Evolutionary conservation across 495 filamentous ascomycete genomes (phyloP), one percentile per base, ranked within the genome.

Genomic region (Annulohypoxylon stygium): DNA sequence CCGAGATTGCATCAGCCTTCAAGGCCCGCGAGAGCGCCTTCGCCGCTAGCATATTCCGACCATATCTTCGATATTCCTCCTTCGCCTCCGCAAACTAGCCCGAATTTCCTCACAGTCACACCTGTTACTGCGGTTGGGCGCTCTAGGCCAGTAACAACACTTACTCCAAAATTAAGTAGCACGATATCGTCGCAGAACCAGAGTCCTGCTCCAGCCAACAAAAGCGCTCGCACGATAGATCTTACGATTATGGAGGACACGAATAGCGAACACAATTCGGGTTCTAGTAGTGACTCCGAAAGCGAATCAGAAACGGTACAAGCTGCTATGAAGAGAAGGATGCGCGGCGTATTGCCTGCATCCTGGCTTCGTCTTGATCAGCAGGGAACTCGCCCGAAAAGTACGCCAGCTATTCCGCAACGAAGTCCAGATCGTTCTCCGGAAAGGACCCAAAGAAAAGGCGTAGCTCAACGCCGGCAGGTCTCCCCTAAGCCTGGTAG

Each of bases 321-420:
- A 12, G 75, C 70, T 51, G 58, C 69, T 43, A 81, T 85, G 53
- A 78, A 77, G 12, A 83, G 80, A 37, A 89, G 81, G 66, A 95
- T 95, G 50, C 90, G 89, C 61, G 95, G 95, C 39, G 94, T 97
- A 14, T 86, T 98, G 48, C 95, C 95, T 39, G 95, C 95, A 4
- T 98, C 95, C 3, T 97, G 92, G 91, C 85, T 97, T 50, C 88
- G 92, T 70, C 83, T 98, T 43, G 90, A 97, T 73, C 82, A 84
- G 60, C 78, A 80, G 66, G 71, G 78, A 26, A 59, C 76, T n/a
- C 73, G 65, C 55, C 48, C 62, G 55, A 79, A 55, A 74, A 79
- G 60, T 61, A 67, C 30, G 14, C 65, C 43, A 45, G 45, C 58
- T 12, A 67, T 74, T 78, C 81, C 66, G 71, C 85, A 75, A 74